A percentile compares a stretch with the other conserved stretches of the same genome.
Conservation (phyloP, 2,329 filamentous ascomycete genomes). For the Ceratocystis cubensis region DNA sequence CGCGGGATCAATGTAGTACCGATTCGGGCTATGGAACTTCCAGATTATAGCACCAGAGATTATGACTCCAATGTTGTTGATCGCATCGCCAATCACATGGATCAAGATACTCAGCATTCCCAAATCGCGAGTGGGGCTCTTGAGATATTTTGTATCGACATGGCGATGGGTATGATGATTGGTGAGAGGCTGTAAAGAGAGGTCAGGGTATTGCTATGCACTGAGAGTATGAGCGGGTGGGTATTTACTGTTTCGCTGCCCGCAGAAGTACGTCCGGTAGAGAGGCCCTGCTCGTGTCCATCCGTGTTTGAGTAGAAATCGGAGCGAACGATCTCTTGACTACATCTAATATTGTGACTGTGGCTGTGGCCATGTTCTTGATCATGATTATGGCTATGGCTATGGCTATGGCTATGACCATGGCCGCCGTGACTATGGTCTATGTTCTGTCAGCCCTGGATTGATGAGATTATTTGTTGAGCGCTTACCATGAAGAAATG, state of each 20-base stretch:
- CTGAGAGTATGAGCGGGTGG: slow-evolving; percentile 21
- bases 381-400: slow-evolving; percentile 24
- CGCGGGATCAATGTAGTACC: slow-evolving; percentile 61
- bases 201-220: not conserved
- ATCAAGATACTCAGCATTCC: slow-evolving; percentile 58
- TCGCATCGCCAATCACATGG: slow-evolving; percentile 59
- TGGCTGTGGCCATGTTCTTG: slow-evolving; percentile 25
- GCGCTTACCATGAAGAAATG: slow-evolving; percentile 49
- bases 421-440: slow-evolving; percentile 28
- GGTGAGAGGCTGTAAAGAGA: slow-evolving; percentile 1
- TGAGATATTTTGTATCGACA: slow-evolving; percentile 25
- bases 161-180: slow-evolving; percentile 41
- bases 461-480: slow-evolving; percentile 5
- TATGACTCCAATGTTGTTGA: slow-evolving; percentile 68
- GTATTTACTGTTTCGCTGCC: not conserved
- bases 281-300: slow-evolving; percentile 10
- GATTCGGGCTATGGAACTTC: slow-evolving; percentile 42
- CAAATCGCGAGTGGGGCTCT: slow-evolving; percentile 42
- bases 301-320: not conserved
- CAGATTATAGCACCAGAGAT: slow-evolving; percentile 57
- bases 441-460: not conserved
- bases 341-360: slow-evolving; percentile 18
- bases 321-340: no score
- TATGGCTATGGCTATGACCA: slow-evolving; percentile 25
- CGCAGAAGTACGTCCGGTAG: not conserved